Evolutionary conservation across 2,329 filamentous ascomycete genomes (phyloP), one percentile per base, ranked within the genome.

Genomic region (Penicillium sp.): DNA sequence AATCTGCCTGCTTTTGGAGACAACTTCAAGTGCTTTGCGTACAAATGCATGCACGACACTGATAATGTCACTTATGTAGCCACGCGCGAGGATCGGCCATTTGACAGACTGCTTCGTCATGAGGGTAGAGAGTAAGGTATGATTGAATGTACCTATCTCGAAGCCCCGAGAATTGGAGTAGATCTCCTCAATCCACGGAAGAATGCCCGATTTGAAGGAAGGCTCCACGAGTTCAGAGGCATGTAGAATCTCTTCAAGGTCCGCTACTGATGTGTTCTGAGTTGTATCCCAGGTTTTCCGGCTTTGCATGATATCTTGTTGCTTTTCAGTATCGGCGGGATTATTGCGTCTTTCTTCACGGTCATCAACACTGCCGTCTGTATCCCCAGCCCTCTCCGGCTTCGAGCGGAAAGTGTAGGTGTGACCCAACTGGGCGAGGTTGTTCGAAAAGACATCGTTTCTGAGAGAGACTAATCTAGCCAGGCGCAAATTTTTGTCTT

Each of bases 71-170:
- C 78, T 79, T 2, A 84, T 72, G 56, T 86, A 82, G 0, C 72
- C 74, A 0, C 75, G 55, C 0, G 79, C 76, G 2, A 88, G 64
- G 0, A 57, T 47, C 0, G 72, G 62, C 85, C 85, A 87, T 13
- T 81, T 83, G 13, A 62, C 58, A 0, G 83, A 78, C 53, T 87
- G 83, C 37, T 80, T 76, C 26, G 77, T 76, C 66, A 87, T 85
- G 0, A 75, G 59, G 3, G 59, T 49, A 39, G 37, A 39, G 1
- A 39, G 37, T 13, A 39, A 14, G 6, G 18, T 22, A 22, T 22
- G 37, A 6, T 39, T 22, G 11, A 39, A 22, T 39, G 11, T 39
- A 8, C 18, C 37, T 8, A 39, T 39, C 35, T 40, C 38, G 14
- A 40, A 40, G 18, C 38, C 38, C 20, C 38, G 20, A 40, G 38